Evolutionary conservation across 345 rosid species (phyloP).

Genomic region (Carallia pectinifolia): DNA sequence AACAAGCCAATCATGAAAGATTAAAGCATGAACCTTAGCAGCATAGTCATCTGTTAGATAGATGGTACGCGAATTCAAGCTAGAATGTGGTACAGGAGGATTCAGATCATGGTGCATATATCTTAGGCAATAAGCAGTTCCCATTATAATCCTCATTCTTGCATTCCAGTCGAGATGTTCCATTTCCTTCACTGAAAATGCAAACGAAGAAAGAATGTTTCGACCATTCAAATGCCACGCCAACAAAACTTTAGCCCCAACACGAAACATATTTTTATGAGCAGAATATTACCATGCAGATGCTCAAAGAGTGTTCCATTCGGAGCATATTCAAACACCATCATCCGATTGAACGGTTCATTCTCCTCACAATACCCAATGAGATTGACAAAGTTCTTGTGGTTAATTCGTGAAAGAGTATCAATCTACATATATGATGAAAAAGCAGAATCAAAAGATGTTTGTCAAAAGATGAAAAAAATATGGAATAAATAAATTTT

Average conservation of each 20-base stretch:
- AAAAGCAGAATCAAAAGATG: neutral
- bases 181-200: constrained; percentile 67
- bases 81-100: constrained; percentile 62
- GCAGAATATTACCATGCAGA: constrained; percentile 59
- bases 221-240: constrained; percentile 17
- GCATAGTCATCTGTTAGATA: constrained; percentile 89
- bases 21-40: constrained; percentile 55
- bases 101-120: constrained; percentile 86
- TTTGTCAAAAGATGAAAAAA: neutral
- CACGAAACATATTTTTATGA: neutral
- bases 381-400: constrained; percentile 91
- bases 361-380: constrained; percentile 86
- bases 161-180: constrained; percentile 92
- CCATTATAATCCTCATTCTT: constrained; percentile 84
- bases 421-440: constrained; percentile 48
- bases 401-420: constrained; percentile 73
- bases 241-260: neutral
- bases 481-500: neutral
- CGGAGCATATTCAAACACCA: constrained; percentile 98
- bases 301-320: constrained; percentile 86
- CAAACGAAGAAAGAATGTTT: constrained; percentile 18
- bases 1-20: neutral
- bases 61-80: constrained; percentile 42
- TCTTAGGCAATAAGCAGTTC: constrained; percentile 81
- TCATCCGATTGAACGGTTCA: constrained; percentile 88